Base-by-base conservation (phyloP, 1,284 basidiomycete genomes). In the Prillingera fragicola region DNA sequence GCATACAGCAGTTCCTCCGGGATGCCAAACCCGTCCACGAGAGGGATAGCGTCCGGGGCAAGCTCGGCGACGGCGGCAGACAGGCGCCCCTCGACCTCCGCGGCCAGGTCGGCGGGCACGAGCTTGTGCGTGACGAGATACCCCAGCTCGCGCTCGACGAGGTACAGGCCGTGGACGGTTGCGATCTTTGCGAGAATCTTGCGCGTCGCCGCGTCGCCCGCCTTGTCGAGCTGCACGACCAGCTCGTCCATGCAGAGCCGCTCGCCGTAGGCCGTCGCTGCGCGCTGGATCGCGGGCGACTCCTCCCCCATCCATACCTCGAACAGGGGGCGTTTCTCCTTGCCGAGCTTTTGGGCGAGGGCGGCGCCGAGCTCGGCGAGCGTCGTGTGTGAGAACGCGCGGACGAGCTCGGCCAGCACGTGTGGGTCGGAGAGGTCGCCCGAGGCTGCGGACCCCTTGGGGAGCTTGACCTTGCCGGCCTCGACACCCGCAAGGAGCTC, bases 221-320 rank as follows among this genome's bases (percentile, higher is more conserved):
- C 26, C 23, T 26, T 26, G 21, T 32, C 34, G 23, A 42, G 25
- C 25, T 26, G n/a, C 15, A 4, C 31, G 15, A 50, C 13, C 0
- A 41, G 13, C 31, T 31, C 48, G 26, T 50, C 48, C 43, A 50
- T 42, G 39, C 43, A 50, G 14, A 50, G 34, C 27, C 48, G 43
- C 38, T 50, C 48, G 35, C 48, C 48, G 23, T 29, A 42, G 3
- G 48, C 43, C 12, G 26, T 25, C 14, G 33, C 3, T 10, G 33
- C 28, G 17, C 39, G 39, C 43, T 50, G 48, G 31, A 50, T 45
- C 7, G 36, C 15, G 3, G 34, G 43, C 27, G 39, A 42, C 43
- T 50, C 43, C 18, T 50, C 39, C 43, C 35, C 21, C 48, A 45
- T 45, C 48, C 48, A 50, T 10, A 45, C 43, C 4, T 50, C 48